These are phyloP conservation scores for Mikania micrantha DNA, from an alignment of 129 eudicot species.

Conservation along the genomic window DNA sequence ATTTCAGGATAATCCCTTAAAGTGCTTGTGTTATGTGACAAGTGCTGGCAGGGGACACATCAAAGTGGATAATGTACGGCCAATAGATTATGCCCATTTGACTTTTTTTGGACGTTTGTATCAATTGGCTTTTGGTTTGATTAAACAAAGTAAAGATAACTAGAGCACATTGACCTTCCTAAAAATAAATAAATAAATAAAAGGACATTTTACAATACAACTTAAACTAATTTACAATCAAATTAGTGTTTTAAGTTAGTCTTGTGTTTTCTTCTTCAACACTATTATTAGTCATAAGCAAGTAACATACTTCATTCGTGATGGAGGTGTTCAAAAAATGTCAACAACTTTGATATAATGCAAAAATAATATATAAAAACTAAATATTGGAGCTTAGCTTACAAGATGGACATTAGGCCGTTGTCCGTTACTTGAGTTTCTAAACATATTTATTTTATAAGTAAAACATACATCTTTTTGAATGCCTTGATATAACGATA, in stretches of 20 bases:
- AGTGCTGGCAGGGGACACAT: constrained; percentile 2
- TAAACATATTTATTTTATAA: background rate
- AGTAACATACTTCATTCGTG: background rate
- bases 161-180: background rate
- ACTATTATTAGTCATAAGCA: background rate
- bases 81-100: constrained; percentile 14
- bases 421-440: background rate
- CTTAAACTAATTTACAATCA: background rate
- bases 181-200: background rate
- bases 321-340: background rate
- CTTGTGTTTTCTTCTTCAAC: background rate
- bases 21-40: constrained; percentile 17
- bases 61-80: constrained; percentile 25
- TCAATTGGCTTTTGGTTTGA: constrained; percentile 5
- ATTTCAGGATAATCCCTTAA: background rate
- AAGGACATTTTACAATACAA: background rate
- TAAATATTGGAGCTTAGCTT: background rate
- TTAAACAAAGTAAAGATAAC: constrained; percentile 15
- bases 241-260: background rate
- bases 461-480: background rate
- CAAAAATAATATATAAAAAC: too few species aligned
- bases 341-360: background rate
- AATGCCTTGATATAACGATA: too few species aligned
- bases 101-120: constrained; percentile 10
- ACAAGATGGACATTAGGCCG: constrained; percentile 12